Evolutionary conservation across 2,329 filamentous ascomycete species (phyloP), one percentile per base, ranked within the genome.

Genomic region (Calonectria honghensis): DNA sequence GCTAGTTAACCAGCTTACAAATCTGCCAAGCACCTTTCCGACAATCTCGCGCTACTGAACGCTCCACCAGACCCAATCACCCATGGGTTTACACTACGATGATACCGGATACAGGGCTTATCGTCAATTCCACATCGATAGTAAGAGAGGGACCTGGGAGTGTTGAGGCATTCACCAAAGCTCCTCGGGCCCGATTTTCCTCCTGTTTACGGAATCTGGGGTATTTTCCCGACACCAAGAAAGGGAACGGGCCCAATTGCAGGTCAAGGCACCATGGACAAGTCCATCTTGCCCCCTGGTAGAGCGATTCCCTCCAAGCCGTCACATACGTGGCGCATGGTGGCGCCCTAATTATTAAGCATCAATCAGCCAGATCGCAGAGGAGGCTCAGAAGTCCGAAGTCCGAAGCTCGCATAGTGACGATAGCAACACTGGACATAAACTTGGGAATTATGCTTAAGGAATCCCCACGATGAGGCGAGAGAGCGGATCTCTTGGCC

Each of bases 1-100:
- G 57, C 57, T 29, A 41, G 37, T 63, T 63, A 27, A 24, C 37
- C 4, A 20, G 57, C 57, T 63, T 63, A 63, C 57, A 41, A 63
- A 63, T 41, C 57, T 63, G 57, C 57, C 37, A 63, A 31, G 57
- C 7, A 2, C 57, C n/a, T 6, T 39, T 37, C 57, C 57, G 54
- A 59, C 32, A 13, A 20, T 59, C 54, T 35, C 13, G 32, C 6
- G 27, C 41, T 18, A 24, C 54, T 32, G 32, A 29, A 20, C 13
- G 13, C 18, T 57, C 52, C 29, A 57, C 45, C 45, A 24, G 20
- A 24, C n/a, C 45, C 20, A 48, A 24, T 48, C n/a, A 13, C n/a
- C 11, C 20, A 13, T n/a, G 4, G 41, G 20, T 48, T n/a, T 24
- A 20, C 9, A 10, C 41, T n/a, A 2, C 13, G 5, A n/a, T 24